Percentiles rank a stretch among this genome's conserved stretches.
These are phyloP conservation scores for Agrocybe praecox DNA, from an alignment of 768 basidiomycete species.

Conservation along the genomic window DNA sequence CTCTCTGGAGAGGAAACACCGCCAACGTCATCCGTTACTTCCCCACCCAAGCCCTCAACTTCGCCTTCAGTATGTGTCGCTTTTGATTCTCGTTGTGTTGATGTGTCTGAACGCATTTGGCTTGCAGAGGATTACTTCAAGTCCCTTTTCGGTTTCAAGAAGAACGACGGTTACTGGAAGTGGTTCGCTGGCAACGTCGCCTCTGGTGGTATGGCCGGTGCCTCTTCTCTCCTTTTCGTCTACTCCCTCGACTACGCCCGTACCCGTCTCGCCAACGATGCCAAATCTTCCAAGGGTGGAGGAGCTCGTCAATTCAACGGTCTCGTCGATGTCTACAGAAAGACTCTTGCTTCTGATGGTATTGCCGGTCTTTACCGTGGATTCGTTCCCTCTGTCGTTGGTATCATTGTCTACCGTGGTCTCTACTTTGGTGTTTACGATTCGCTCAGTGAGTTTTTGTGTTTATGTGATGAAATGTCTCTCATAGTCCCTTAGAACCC, in stretches of 20 bases:
- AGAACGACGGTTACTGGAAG: constrained; percentile 95
- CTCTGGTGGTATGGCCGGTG: constrained; percentile 99
- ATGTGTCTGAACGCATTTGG: constrained; percentile 11
- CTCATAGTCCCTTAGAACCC: constrained; percentile 62
- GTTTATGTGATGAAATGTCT: constrained; percentile 10
- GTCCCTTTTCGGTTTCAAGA: constrained; percentile 98
- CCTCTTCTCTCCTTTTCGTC: constrained; percentile 97
- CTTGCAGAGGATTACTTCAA: constrained; percentile 94
- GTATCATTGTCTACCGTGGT: constrained; percentile 99
- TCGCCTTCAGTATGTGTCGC: constrained; percentile 90
- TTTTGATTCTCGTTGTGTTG: background rate
- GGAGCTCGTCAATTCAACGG: constrained; percentile 97
- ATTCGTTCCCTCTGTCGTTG: constrained; percentile 98
- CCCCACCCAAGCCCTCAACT: constrained; percentile 99
- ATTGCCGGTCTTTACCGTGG: constrained; percentile 99
- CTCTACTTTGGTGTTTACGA: constrained; percentile 99
- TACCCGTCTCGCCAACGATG: constrained; percentile 98
- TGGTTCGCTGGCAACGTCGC: constrained; percentile 99
- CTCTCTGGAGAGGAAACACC: constrained; percentile 99
- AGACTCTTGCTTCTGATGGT: constrained; percentile 98
- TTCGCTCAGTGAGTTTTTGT: constrained; percentile 71
- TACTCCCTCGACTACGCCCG: constrained; percentile 99
- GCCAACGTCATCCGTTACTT: constrained; percentile 99
- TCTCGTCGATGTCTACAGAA: constrained; percentile 94
- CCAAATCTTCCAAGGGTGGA: constrained; percentile 94